Evolutionary conservation across 805 yeast species (phyloP), one percentile per base, ranked within the genome.

Genomic region (Kazachstania viticola): DNA sequence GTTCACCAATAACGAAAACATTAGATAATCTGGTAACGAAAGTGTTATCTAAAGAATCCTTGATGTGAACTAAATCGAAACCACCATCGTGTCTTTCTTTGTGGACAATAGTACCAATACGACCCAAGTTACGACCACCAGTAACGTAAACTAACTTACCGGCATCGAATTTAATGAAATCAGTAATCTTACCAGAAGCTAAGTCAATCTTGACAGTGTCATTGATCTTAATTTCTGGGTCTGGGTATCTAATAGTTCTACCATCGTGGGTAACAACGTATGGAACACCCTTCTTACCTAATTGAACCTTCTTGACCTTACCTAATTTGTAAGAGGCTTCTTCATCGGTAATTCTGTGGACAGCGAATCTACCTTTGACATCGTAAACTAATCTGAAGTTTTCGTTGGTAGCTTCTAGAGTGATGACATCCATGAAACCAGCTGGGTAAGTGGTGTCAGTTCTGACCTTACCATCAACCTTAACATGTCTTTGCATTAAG

Each of bases 181-280:
- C 87, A 39, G 79, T 67, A 64, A 85, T 78, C 76, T 88, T 88
- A 67, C 96, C 96, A 50, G 95, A 67, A 54, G 88, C 94, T 60
- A 88, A 73, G 71, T 88, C 95, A 62, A 88, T 71, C 79, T 87
- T 87, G 62, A 88, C 95, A 54, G 97, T 82, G 73, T 88, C 98
- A 77, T 91, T 87, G 61, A 84, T 85, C 72, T 74, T 88, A 79
- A 88, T 77, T 54, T 69, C 67, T 69, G 98, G 98, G 64, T 88
- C 97, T 67, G 97, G 97, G 83, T 87, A 88, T 71, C 97, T 87
- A 74, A 88, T 71, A 63, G 98, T 88, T 79, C 98, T 87, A 70
- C 98, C 97, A 64, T 88, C 98, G 79, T 88, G 98, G 62, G 98
- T 88, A 54, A 88, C 97, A 61, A 82, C 79, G 80, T 83, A 88